phyloP scores from a whole-genome alignment of 768 basidiomycete genomes.

The Symmetrospora coprosmae region DNA sequence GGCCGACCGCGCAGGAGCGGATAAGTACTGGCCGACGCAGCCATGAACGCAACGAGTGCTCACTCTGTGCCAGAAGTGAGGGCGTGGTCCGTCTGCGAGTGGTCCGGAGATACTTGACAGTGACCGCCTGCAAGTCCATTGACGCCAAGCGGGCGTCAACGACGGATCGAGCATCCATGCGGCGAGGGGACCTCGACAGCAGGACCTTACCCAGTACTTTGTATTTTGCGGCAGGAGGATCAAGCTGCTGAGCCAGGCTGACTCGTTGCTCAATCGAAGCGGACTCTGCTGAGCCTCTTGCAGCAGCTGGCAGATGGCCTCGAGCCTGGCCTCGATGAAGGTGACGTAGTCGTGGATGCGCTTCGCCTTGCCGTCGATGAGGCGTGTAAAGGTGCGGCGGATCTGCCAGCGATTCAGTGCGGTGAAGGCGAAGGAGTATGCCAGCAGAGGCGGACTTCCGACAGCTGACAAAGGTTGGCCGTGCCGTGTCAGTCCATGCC shows the following conservation, averaged over 20 bases:
- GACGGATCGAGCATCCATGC: no score
- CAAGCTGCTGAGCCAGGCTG: neutral
- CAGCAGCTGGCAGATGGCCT: neutral
- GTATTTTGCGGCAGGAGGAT: neutral
- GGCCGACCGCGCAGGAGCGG: no score
- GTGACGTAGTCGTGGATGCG: neutral
- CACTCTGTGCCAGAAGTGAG: neutral
- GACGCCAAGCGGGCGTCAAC: no score
- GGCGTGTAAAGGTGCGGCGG: neutral
- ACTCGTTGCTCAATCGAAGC: neutral
- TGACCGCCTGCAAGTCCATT: no score
- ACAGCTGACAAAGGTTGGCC: neutral
- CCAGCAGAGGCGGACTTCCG: neutral
- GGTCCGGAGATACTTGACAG: neutral
- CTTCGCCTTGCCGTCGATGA: neutral
- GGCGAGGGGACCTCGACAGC: no score
- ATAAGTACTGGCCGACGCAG: no score
- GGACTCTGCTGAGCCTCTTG: conserved; percentile 12
- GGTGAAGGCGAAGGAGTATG: neutral
- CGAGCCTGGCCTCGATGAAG: neutral
- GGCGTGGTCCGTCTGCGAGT: neutral
- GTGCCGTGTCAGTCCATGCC: neutral
- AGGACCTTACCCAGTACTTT: neutral
- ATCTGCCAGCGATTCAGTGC: neutral
- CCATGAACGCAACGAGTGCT: no score